These are phyloP conservation scores for Hericium coralloides DNA, from an alignment of 768 basidiomycete species.

Conservation along the genomic window DNA sequence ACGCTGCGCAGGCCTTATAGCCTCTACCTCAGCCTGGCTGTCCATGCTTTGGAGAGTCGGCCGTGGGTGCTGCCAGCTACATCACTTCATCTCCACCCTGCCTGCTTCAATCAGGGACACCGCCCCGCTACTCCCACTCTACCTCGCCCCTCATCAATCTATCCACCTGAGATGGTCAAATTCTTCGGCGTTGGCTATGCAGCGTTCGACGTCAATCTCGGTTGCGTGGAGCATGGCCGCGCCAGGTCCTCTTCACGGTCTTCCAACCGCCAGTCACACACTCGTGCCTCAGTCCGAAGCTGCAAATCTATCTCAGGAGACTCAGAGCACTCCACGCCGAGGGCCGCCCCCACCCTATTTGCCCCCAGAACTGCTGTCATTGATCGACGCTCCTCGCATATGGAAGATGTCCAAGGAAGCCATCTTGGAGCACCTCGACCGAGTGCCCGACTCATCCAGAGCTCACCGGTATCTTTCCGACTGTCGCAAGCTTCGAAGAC, in stretches of 20 bases:
- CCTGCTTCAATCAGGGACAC: slow-evolving; percentile 20
- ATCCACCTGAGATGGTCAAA: slow-evolving; percentile 17
- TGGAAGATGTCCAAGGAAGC: not conserved
- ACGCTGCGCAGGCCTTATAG: slow-evolving; percentile 27
- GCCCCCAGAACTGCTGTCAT: not conserved
- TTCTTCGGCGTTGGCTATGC: slow-evolving; percentile 1
- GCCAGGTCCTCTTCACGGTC: not conserved
- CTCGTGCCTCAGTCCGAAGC: too few species aligned
- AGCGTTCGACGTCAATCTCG: not conserved
- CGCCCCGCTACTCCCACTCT: slow-evolving; percentile 7
- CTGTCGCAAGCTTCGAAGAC: slow-evolving; percentile 10
- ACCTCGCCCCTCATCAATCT: slow-evolving; percentile 1
- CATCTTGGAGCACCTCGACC: not conserved
- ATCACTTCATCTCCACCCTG: slow-evolving; percentile 19
- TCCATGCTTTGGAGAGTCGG: slow-evolving; percentile 67
- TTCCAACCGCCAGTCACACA: not conserved
- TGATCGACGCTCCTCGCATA: not conserved
- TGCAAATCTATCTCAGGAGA: not conserved
- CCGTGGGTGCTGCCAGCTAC: slow-evolving; percentile 44
- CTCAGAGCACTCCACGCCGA: not conserved
- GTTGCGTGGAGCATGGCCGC: not conserved
- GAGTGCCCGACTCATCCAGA: not conserved
- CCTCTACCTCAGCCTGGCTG: slow-evolving; percentile 37
- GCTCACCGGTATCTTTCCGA: slow-evolving; percentile 4
- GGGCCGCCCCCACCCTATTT: not conserved